phyloP scores from a whole-genome alignment of 2,329 filamentous ascomycete genomes.

The Stagonosporopsis cucurbitacearum region DNA sequence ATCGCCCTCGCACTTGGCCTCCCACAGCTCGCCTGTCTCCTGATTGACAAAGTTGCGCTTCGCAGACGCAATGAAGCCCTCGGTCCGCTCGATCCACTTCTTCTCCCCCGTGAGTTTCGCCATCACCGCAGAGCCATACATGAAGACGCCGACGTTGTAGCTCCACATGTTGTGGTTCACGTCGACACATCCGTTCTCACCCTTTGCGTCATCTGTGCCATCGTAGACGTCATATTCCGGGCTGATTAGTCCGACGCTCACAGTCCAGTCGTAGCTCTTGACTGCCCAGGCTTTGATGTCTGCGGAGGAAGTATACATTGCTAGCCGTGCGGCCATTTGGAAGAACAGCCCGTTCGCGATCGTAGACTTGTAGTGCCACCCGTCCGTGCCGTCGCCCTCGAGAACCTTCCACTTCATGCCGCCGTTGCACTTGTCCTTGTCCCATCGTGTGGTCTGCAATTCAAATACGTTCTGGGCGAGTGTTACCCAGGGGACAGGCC shows the following conservation, averaged over 20 bases:
- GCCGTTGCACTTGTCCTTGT: slow-evolving; percentile 68
- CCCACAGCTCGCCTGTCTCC: slow-evolving; percentile 50
- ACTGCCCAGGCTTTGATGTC: slow-evolving; percentile 64
- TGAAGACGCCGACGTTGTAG: slow-evolving; percentile 59
- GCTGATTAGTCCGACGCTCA: slow-evolving; percentile 56
- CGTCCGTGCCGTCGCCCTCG: slow-evolving; percentile 66
- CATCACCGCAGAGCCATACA: slow-evolving; percentile 56
- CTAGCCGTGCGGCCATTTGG: slow-evolving; percentile 76
- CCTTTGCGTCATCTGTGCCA: slow-evolving; percentile 51
- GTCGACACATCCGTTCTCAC: slow-evolving; percentile 52
- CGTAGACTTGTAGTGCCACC: slow-evolving; percentile 80
- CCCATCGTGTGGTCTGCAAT: slow-evolving; percentile 71
- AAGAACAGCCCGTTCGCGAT: slow-evolving; percentile 81
- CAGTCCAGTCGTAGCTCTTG: slow-evolving; percentile 64
- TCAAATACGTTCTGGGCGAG: slow-evolving; percentile 76
- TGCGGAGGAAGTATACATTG: slow-evolving; percentile 66
- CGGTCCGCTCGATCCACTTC: slow-evolving; percentile 32
- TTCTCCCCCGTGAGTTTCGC: slow-evolving; percentile 25
- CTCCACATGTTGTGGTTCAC: slow-evolving; percentile 55
- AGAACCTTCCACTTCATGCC: slow-evolving; percentile 78
- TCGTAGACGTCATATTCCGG: slow-evolving; percentile 60
- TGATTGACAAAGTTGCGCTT: slow-evolving; percentile 31
- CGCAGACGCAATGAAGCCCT: slow-evolving; percentile 46
- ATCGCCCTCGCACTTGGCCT: slow-evolving; percentile 67
- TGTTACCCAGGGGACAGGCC: slow-evolving; percentile 63